phyloP scores from a whole-genome alignment of 176 grass and related monocot genomes.

The Chrysopogon serrulatus region DNA sequence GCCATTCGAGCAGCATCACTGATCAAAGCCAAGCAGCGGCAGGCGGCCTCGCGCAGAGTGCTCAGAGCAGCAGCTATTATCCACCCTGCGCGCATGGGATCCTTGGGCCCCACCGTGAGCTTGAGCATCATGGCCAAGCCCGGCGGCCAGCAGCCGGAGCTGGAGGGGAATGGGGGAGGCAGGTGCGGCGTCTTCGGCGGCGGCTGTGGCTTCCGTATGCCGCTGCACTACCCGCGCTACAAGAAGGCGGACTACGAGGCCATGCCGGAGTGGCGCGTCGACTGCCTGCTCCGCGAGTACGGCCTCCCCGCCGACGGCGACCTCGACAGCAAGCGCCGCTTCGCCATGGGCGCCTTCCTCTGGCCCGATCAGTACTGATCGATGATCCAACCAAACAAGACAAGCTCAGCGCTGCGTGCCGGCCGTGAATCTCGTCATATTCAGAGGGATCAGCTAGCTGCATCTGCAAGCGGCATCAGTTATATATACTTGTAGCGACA shows the following conservation, averaged over 20 bases:
- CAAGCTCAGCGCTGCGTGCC: background rate
- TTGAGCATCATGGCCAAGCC: background rate
- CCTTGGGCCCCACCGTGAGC: background rate
- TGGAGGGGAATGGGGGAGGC: background rate
- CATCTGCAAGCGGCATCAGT: background rate
- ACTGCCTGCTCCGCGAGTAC: slow-evolving; percentile 71
- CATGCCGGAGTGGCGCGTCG: slow-evolving; percentile 80
- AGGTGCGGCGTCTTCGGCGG: background rate
- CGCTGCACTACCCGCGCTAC: slow-evolving; percentile 76
- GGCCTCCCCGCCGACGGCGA: slow-evolving; percentile 53
- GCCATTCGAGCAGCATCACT: background rate
- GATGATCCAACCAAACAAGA: too few species aligned
- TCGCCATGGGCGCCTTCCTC: slow-evolving; percentile 81
- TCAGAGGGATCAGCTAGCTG: background rate
- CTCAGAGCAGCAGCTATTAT: background rate
- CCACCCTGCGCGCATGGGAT: background rate
- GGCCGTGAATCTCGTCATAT: background rate
- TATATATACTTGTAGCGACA: background rate
- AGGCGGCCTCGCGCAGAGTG: too few species aligned
- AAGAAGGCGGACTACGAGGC: slow-evolving; percentile 76
- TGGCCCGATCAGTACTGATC: slow-evolving; percentile 55
- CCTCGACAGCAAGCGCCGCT: slow-evolving; percentile 53
- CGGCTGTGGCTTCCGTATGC: slow-evolving; percentile 48
- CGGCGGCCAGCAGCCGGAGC: background rate
- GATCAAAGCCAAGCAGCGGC: background rate